Evolutionary conservation across 2,329 filamentous ascomycete genomes (phyloP), one percentile per base, ranked within the genome.

Genomic region (Aspergillus udagawae): DNA sequence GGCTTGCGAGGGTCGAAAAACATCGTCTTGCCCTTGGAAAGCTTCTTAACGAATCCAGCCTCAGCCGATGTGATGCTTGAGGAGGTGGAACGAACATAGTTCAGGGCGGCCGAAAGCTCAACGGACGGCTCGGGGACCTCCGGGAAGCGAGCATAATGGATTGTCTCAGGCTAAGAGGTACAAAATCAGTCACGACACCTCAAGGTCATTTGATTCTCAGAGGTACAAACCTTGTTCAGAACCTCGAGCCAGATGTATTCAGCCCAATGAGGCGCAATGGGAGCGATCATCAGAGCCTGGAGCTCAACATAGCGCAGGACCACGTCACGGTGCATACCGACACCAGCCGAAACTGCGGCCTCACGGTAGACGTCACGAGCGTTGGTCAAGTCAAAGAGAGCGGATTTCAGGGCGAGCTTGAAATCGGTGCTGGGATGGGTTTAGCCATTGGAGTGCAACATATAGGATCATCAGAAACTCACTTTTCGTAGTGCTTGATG

Each of bases 191-290:
- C 20, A 23, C 21, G 14, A 28, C 6, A 21, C 25, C 14, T 51
- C 9, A 29, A 2, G 8, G 52, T 44, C 21, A 32, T 27, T 29
- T 21, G 21, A 23, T 20, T 14, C 5, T 20, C 49, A 29, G 32
- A 49, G 48, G 51, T 7, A 52, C 57, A 54, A 51, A 76, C 76
- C 70, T 87, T 92, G 72, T 89, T 85, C 59, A 99, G 85, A 1
- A 97, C 86, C 76, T 97, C 93, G 54, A 89, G 85, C 91, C 92
- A 97, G 71, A 99, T 86, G 76, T 96, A 89, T 72, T 99, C 94
- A 49, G 91, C 82, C 88, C 92, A 97, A 77, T 99, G 94, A 57
- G 94, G 93, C 2, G 93, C 88, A 61, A 97, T 87, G 52, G 92
- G 89, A 3, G 88, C 83, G 65, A 97, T 79, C 69, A 97, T 82